Conservation (phyloP, 345 rosid genomes). For the Zanthoxylum bungeanum region DNA sequence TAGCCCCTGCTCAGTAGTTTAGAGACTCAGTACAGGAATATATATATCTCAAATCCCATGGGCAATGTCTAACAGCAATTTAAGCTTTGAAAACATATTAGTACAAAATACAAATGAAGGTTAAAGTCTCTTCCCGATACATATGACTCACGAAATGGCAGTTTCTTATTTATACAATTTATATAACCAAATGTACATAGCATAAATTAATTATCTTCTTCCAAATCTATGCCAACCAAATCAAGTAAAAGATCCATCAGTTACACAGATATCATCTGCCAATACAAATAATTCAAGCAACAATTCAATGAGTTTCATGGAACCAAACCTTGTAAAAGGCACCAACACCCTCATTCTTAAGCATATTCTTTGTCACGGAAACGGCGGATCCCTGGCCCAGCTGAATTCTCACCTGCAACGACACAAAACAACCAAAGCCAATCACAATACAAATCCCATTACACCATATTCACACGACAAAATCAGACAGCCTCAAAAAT, state of each 20-base stretch:
- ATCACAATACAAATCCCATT: slow-evolving; percentile 14
- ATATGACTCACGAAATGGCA: not conserved
- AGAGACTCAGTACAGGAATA: slow-evolving; percentile 5
- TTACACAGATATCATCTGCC: not conserved
- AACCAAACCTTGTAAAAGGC: slow-evolving; percentile 86
- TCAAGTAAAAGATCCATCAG: not conserved
- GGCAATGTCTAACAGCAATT: not conserved
- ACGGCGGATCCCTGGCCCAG: slow-evolving; percentile 96
- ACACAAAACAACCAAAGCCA: slow-evolving; percentile 13
- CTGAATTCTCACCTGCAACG: slow-evolving; percentile 91
- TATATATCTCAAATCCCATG: not conserved
- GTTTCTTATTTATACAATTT: not conserved
- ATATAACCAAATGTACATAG: not conserved
- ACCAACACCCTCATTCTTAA: slow-evolving; percentile 77
- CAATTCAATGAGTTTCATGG: not conserved
- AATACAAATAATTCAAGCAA: not conserved
- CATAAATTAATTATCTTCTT: not conserved
- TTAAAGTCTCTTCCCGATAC: not conserved
- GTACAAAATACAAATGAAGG: no score
- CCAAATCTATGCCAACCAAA: not conserved
- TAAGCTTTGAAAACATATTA: not conserved
- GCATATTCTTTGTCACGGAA: slow-evolving; percentile 70
- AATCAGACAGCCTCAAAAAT: not conserved
- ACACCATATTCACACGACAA: not conserved
- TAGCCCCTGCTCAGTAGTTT: slow-evolving; percentile 55